Evolutionary conservation across 1,284 basidiomycete species (phyloP).

Genomic region (Ganoderma leucocontextum): DNA sequence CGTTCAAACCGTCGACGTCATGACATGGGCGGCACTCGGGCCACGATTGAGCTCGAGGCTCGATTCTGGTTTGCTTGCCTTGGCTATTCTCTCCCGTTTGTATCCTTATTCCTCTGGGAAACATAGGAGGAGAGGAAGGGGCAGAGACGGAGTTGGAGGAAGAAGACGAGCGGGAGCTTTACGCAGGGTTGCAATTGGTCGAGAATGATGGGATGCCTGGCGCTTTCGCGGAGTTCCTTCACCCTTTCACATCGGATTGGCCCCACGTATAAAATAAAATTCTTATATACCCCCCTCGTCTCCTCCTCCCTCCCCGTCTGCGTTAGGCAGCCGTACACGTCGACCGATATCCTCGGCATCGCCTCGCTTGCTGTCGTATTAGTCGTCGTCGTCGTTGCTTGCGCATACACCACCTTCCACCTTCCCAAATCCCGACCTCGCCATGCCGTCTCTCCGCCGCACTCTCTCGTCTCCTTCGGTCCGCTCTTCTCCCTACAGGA

Average conservation of each 20-base stretch:
- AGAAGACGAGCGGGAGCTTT: conserved; percentile 10
- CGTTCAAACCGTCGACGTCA: conserved; percentile 8
- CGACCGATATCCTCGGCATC: conserved; percentile 36
- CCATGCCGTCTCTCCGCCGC: conserved; percentile 82
- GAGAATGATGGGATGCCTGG: conserved; percentile 28
- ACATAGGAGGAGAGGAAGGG: background rate
- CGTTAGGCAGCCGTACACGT: conserved; percentile 33
- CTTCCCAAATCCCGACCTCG: conserved; percentile 42
- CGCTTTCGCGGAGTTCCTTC: conserved; percentile 27
- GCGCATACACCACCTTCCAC: conserved; percentile 68
- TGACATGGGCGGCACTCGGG: conserved; percentile 21
- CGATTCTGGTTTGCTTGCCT: background rate
- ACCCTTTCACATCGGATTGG: conserved; percentile 42
- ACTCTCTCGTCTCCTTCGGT: conserved; percentile 70
- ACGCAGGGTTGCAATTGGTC: conserved; percentile 13
- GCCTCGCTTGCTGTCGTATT: conserved; percentile 23
- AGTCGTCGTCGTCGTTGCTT: conserved; percentile 28
- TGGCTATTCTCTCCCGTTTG: background rate
- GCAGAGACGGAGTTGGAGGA: conserved; percentile 7
- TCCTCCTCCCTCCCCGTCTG: conserved; percentile 29
- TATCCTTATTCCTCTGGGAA: background rate
- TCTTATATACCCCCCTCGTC: conserved; percentile 27
- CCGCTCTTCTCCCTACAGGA: conserved; percentile 65
- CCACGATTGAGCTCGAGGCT: background rate
- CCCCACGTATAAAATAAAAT: conserved; percentile 42